phyloP scores from a whole-genome alignment of 1,139 yeast species.

The Pichia sp. region DNA sequence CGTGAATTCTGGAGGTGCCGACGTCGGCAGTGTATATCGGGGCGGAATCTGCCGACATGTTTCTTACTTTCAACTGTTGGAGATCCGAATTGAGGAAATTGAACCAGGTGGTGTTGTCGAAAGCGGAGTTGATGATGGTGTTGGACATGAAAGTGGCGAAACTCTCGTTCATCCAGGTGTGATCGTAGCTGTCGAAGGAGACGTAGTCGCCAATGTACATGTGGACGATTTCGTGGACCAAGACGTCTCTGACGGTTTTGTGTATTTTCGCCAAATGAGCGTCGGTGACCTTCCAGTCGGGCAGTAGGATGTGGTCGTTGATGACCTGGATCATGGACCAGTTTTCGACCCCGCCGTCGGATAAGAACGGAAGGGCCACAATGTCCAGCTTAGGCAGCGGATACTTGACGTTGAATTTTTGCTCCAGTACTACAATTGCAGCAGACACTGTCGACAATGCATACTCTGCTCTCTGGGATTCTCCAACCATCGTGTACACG shows the following conservation, averaged over 20 bases:
- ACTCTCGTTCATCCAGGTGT: constrained; percentile 69
- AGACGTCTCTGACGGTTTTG: constrained; percentile 44
- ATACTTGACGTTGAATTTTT: constrained; percentile 40
- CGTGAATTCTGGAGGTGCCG: constrained; percentile 36
- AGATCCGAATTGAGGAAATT: constrained; percentile 36
- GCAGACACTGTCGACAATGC: constrained; percentile 45
- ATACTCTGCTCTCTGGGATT: constrained; percentile 40
- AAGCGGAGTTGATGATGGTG: constrained; percentile 19
- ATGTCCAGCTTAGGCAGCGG: constrained; percentile 64
- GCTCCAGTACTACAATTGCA: constrained; percentile 43
- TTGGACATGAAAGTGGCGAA: constrained; percentile 58
- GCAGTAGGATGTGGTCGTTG: constrained; percentile 45
- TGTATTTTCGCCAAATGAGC: constrained; percentile 20
- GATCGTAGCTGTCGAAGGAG: constrained; percentile 61
- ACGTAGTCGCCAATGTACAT: constrained; percentile 73
- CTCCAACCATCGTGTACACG: constrained; percentile 54
- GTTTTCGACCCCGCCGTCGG: constrained; percentile 78
- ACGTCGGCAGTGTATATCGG: constrained; percentile 30
- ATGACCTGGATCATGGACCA: constrained; percentile 64
- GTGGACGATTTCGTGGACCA: constrained; percentile 69
- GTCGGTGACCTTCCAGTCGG: constrained; percentile 29
- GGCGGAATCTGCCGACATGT: constrained; percentile 33
- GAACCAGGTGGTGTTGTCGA: constrained; percentile 33
- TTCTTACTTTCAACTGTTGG: constrained; percentile 40
- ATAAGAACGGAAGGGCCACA: constrained; percentile 60